Conservation (phyloP, 495 filamentous ascomycete species). For the Aspergillus biplanus region DNA sequence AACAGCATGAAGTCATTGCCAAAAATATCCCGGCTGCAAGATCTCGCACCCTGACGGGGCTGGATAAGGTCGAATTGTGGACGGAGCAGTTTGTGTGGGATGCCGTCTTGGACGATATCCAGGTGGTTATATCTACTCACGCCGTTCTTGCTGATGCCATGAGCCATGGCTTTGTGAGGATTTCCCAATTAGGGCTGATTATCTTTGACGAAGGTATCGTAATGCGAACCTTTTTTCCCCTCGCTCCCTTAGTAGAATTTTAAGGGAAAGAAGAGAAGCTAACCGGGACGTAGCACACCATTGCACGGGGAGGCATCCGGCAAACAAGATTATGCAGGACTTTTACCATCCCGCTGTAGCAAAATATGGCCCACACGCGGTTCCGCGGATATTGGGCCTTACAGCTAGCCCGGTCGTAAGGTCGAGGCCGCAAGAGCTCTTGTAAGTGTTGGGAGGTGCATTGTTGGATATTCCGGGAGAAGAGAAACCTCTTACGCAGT, state of each 20-base stretch:
- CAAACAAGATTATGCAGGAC: constrained; percentile 76
- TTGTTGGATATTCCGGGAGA: background rate
- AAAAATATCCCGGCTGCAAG: constrained; percentile 65
- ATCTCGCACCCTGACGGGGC: constrained; percentile 66
- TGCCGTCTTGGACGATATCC: constrained; percentile 64
- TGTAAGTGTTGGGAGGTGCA: constrained; percentile 22
- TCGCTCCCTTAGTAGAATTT: background rate
- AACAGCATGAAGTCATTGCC: constrained; percentile 70
- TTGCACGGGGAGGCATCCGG: constrained; percentile 56
- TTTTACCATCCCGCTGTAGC: constrained; percentile 64
- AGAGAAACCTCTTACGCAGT: background rate
- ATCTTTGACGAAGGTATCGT: constrained; percentile 86
- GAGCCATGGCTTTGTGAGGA: constrained; percentile 75
- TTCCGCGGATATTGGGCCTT: constrained; percentile 80
- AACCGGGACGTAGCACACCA: constrained; percentile 32
- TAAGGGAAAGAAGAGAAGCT: constrained; percentile 6
- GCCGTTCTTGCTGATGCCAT: constrained; percentile 80
- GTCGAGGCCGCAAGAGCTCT: constrained; percentile 34
- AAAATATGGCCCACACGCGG: constrained; percentile 33
- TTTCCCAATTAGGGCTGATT: constrained; percentile 68
- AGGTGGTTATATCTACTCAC: constrained; percentile 78
- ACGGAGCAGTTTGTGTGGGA: constrained; percentile 73
- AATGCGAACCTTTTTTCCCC: background rate
- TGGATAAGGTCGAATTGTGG: constrained; percentile 77
- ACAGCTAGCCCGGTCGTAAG: constrained; percentile 81